Evolutionary conservation across 495 filamentous ascomycete genomes (phyloP).

Genomic region (Aspergillus avenaceus): DNA sequence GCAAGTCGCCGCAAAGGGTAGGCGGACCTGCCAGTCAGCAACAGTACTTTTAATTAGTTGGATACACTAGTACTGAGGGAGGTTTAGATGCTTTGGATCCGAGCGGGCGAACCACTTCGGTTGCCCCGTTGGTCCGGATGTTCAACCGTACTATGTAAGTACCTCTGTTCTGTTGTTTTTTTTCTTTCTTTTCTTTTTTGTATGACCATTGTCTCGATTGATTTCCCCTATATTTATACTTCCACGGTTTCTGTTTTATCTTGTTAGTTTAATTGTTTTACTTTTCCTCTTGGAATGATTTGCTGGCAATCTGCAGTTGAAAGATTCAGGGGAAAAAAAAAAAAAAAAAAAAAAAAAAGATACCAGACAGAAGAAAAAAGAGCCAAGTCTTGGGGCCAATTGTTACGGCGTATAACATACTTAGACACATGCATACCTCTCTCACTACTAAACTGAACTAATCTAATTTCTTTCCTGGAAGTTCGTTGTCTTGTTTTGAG

Average conservation of each 20-base stretch:
- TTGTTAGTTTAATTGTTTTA: background rate
- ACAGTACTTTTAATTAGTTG: slow-evolving; percentile 19
- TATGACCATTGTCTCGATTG: background rate
- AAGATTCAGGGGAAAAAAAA: background rate
- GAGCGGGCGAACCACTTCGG: slow-evolving; percentile 20
- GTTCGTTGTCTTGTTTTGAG: background rate
- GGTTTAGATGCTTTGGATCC: slow-evolving; percentile 2
- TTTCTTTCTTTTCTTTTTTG: slow-evolving; percentile 1
- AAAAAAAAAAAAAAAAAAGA: background rate
- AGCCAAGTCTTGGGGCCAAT: background rate
- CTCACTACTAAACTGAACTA: background rate
- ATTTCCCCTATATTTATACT: background rate
- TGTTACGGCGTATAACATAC: background rate
- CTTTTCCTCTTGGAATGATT: background rate
- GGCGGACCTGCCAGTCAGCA: slow-evolving; percentile 17
- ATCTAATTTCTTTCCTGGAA: slow-evolving; percentile 5
- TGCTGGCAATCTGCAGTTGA: slow-evolving; percentile 5
- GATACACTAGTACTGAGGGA: background rate
- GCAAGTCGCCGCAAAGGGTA: slow-evolving; percentile 42
- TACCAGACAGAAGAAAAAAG: background rate
- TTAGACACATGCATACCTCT: slow-evolving; percentile 12
- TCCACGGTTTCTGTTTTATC: background rate
- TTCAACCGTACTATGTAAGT: slow-evolving; percentile 2
- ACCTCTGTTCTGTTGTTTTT: slow-evolving; percentile 6
- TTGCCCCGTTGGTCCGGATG: slow-evolving; percentile 19